phyloP scores from a whole-genome alignment of 129 eudicot genomes.

The Daucus carota region DH1_v3.0 NC_030381.2:54586001-54586500 shows the following conservation, averaged over 20 bases:
- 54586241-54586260: conserved; percentile 33
- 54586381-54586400: conserved; percentile 45
- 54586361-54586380: conserved; percentile 28
- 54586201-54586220: conserved; percentile 32
- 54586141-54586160: conserved; percentile 34
- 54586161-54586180: conserved; percentile 25
- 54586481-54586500: conserved; percentile 44
- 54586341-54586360: conserved; percentile 37
- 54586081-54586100: conserved; percentile 27
- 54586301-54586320: conserved; percentile 47
- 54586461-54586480: conserved; percentile 47
- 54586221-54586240: conserved; percentile 39
- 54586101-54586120: conserved; percentile 22
- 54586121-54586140: conserved; percentile 22
- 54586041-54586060: background rate
- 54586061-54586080: conserved; percentile 11
- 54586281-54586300: conserved; percentile 38
- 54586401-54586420: conserved; percentile 31
- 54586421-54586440: conserved; percentile 35
- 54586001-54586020: background rate
- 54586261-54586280: conserved; percentile 39
- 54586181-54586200: conserved; percentile 48
- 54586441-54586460: conserved; percentile 34
- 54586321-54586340: conserved; percentile 27
- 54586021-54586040: background rate